Base-by-base conservation (phyloP, 257 asterid genomes). In the Rhazya stricta region DNA sequence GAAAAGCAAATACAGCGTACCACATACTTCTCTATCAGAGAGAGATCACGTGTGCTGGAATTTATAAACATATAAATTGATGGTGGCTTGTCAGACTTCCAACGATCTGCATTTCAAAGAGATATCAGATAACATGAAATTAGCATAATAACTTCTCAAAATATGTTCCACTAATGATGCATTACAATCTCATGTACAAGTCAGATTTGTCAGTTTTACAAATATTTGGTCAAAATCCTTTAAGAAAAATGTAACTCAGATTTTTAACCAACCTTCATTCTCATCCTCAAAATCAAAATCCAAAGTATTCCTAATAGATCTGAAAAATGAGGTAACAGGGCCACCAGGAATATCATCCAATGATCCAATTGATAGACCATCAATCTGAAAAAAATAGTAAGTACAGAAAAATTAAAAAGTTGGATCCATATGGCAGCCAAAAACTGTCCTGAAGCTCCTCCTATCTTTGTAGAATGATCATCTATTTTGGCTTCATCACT, bases 301-400 rank as follows among this genome's bases (percentile, higher is more conserved):
- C 88, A 94, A 72, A 37, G 96, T 89, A 84, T 88, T 88, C 63
- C 88, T 79, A 42, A 94, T 53, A 74, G 99, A 94, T 84, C 94
- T 88, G 87, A 92, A 85, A 83, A 94, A 92, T 41, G 82, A 57
- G n/a, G 88, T 80, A 80, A 94, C 89, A 0, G 96, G 83, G 23
- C 97, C 97, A 76, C 85, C 86, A 74, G 99, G 99, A 83, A 94
- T 84, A 83, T 94, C 99, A 83, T 94, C 99, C 88, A 94, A 85
- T 69, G 99, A 90, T 71, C 86, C 89, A 78, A 92, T 65, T 54
- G 87, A 83, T 80, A 94, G 51, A 62, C 90, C 98, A 77, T 88
- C 99, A 82, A 88, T 80, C 97, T 92, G 93, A 79, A 85, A 75
- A 58, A n/a, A n/a, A n/a, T n/a, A 37, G 71, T 21, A 50, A 81